These are phyloP conservation scores for Xylariaceae sp. DNA, from an alignment of 2,329 filamentous ascomycete genomes.

Conservation along the genomic window DNA sequence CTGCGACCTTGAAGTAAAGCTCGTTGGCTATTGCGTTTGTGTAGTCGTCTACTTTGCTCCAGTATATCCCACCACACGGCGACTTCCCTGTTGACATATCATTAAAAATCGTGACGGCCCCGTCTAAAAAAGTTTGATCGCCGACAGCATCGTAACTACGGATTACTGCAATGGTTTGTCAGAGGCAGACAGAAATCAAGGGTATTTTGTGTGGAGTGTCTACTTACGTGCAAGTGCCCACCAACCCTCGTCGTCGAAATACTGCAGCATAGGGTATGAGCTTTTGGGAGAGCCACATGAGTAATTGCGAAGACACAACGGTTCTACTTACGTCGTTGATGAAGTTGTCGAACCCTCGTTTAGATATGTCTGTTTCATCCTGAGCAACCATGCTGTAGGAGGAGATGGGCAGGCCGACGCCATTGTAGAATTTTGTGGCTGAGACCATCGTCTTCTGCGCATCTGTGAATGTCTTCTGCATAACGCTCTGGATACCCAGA, in stretches of 20 bases:
- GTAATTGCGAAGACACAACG: too few species aligned
- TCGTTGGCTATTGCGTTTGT: constrained; percentile 55
- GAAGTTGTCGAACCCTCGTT: constrained; percentile 42
- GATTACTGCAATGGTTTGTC: constrained; percentile 34
- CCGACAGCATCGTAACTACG: constrained; percentile 49
- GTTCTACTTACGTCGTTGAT: constrained; percentile 41
- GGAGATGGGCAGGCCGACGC: constrained; percentile 24
- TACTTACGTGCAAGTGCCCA: constrained; percentile 49
- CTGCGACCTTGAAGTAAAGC: constrained; percentile 49
- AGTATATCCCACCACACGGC: constrained; percentile 54
- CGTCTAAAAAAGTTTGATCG: constrained; percentile 44
- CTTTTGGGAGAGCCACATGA: too few species aligned
- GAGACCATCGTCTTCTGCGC: constrained; percentile 28
- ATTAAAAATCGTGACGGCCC: constrained; percentile 49
- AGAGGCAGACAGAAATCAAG: background rate
- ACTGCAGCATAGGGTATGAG: too few species aligned
- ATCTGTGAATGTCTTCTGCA: constrained; percentile 30
- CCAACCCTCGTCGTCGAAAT: constrained; percentile 61
- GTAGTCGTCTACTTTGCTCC: constrained; percentile 49
- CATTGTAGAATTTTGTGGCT: constrained; percentile 23
- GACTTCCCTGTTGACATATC: constrained; percentile 49
- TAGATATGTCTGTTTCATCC: constrained; percentile 20
- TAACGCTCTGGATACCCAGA: constrained; percentile 25
- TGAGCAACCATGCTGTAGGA: constrained; percentile 22
- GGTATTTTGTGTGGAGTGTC: background rate